These are phyloP conservation scores for Saturnispora kantuleensis DNA, from an alignment of 805 yeast species.

Conservation along the genomic window DNA sequence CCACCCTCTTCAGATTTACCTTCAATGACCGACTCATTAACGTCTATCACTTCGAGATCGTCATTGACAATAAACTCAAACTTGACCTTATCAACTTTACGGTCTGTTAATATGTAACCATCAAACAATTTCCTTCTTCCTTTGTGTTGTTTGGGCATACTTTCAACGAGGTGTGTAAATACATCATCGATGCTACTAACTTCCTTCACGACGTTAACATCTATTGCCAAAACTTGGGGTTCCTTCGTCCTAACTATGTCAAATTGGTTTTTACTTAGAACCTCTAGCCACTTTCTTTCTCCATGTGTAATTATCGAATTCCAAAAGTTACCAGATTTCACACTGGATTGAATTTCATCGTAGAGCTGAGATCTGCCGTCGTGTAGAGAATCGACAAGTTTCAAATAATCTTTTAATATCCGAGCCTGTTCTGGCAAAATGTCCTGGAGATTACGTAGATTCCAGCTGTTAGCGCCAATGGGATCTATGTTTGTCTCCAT, in stretches of 20 bases:
- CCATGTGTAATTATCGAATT: not conserved
- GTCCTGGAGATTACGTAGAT: conserved; percentile 14
- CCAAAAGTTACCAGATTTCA: conserved; percentile 5
- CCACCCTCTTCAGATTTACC: conserved; percentile 2
- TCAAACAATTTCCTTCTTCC: conserved; percentile 38
- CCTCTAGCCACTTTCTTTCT: conserved; percentile 7
- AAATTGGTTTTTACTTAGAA: conserved; percentile 14
- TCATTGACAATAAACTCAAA: conserved; percentile 22
- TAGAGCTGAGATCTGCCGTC: conserved; percentile 13
- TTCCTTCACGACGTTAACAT: conserved; percentile 12
- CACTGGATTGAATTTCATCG: conserved; percentile 4
- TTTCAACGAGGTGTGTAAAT: conserved; percentile 17
- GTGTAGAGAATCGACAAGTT: conserved; percentile 13
- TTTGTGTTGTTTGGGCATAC: conserved; percentile 31
- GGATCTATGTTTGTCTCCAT: conserved; percentile 32
- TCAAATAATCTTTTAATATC: conserved; percentile 16
- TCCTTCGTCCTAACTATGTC: conserved; percentile 12
- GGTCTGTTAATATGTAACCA: conserved; percentile 40
- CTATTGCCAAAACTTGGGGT: conserved; percentile 6
- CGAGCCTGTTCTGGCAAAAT: conserved; percentile 25
- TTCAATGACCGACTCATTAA: not conserved
- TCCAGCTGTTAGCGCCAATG: conserved; percentile 14
- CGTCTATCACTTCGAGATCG: conserved; percentile 1
- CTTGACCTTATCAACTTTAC: conserved; percentile 36
- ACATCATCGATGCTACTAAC: conserved; percentile 15